phyloP scores from a whole-genome alignment of 1,139 yeast species.

The Meyerozyma elateridarum region DNA sequence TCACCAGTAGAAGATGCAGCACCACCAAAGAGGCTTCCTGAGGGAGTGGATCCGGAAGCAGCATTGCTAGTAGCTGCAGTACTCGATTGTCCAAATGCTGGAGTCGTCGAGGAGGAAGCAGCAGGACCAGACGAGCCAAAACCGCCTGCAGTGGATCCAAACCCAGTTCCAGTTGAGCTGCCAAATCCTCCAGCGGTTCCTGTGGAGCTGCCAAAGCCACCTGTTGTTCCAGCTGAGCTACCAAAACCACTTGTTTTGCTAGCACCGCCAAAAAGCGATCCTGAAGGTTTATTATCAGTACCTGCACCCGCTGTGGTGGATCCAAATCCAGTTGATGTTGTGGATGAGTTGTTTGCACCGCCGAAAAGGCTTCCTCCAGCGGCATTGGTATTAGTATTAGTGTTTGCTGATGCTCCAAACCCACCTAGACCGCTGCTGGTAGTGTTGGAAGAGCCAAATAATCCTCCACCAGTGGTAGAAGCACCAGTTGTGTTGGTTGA shows the following conservation, averaged over 20 bases:
- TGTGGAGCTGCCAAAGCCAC: constrained; percentile 8
- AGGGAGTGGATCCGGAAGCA: background rate
- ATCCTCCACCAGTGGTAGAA: background rate
- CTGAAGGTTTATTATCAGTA: no score
- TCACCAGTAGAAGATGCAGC: constrained; percentile 2
- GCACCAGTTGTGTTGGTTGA: constrained; percentile 1
- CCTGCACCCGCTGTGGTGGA: background rate
- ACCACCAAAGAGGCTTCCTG: constrained; percentile 8
- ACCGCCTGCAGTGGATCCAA: background rate
- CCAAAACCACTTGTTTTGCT: background rate
- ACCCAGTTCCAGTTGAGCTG: background rate
- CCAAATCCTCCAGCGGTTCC: constrained; percentile 10
- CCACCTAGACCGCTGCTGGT: no score
- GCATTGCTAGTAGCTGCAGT: background rate
- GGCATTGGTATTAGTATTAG: background rate
- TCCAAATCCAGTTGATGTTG: constrained; percentile 1
- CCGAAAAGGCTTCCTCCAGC: constrained; percentile 3
- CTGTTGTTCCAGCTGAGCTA: background rate
- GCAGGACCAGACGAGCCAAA: background rate
- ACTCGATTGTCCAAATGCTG: background rate
- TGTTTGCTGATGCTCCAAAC: no score
- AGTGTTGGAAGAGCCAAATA: constrained; percentile 2
- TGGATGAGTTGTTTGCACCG: background rate
- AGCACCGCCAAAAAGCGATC: constrained; percentile 1
- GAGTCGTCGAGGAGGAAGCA: background rate